These are phyloP conservation scores for Trichoderma aggressivum DNA, from an alignment of 2,329 filamentous ascomycete species.

Conservation along the genomic window DNA sequence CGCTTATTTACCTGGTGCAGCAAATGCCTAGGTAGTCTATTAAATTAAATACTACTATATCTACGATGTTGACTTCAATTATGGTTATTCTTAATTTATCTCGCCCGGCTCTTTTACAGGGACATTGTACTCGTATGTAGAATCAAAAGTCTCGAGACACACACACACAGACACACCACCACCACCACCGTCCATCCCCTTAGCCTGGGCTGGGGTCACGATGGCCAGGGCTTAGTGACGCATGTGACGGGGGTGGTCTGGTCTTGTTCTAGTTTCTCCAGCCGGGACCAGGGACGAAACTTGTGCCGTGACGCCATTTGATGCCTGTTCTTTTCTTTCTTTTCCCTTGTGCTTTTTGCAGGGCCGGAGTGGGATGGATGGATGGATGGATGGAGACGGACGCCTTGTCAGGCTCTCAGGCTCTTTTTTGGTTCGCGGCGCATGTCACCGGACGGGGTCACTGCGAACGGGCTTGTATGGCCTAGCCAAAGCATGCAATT, in stretches of 20 bases:
- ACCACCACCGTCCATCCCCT: neutral
- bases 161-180: neutral
- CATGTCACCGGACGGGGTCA: constrained; percentile 8
- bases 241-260: constrained; percentile 12
- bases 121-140: neutral
- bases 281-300: neutral
- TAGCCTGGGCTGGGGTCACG: constrained; percentile 12
- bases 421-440: neutral
- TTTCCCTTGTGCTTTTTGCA: neutral
- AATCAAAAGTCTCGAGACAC: neutral
- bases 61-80: neutral
- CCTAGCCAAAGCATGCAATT: neutral
- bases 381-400: neutral
- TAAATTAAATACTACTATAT: neutral
- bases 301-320: constrained; percentile 6
- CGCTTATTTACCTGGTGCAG: neutral
- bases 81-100: neutral
- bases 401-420: constrained; percentile 13
- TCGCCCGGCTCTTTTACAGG: neutral
- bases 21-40: neutral
- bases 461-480: neutral
- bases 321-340: neutral
- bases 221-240: constrained; percentile 15
- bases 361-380: neutral
- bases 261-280: neutral